Evolutionary conservation across 108 stramenopile genomes (phyloP).

Genomic region (Stephanodiscus triporus): DNA sequence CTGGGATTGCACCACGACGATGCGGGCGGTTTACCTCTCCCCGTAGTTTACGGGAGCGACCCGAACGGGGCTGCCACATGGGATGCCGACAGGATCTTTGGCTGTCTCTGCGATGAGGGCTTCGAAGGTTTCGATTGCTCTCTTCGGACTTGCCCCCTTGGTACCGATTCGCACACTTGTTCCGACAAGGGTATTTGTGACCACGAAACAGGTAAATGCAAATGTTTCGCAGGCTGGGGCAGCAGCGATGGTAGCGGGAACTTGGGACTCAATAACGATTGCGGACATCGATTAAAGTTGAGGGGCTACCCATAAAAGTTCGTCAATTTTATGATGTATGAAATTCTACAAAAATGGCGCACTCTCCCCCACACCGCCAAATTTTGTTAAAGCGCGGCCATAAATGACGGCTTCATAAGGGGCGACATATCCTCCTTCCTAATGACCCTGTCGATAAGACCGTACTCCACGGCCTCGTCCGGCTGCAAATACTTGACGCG

Average conservation of each 20-base stretch:
- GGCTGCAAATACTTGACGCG: slow-evolving; percentile 96
- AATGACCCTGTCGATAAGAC: slow-evolving; percentile 94
- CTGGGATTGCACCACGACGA: slow-evolving; percentile 46
- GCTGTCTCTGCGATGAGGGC: slow-evolving; percentile 74
- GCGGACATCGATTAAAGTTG: slow-evolving; percentile 37
- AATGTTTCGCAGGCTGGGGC: slow-evolving; percentile 53
- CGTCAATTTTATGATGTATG: background rate
- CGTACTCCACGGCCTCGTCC: slow-evolving; percentile 96
- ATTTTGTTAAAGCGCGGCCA: slow-evolving; percentile 64
- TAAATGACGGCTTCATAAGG: slow-evolving; percentile 75
- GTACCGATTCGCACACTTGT: slow-evolving; percentile 64
- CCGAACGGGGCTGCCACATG: slow-evolving; percentile 64
- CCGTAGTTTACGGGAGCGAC: slow-evolving; percentile 55
- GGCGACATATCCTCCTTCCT: slow-evolving; percentile 70
- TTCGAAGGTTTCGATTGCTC: slow-evolving; percentile 73
- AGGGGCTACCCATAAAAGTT: slow-evolving; percentile 31
- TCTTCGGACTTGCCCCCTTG: slow-evolving; percentile 59
- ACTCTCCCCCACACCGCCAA: no score
- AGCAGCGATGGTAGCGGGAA: slow-evolving; percentile 50
- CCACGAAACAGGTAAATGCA: slow-evolving; percentile 47
- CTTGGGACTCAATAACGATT: slow-evolving; percentile 42
- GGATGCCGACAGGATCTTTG: slow-evolving; percentile 79
- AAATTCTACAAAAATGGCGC: background rate
- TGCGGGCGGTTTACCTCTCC: slow-evolving; percentile 30
- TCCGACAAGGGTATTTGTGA: slow-evolving; percentile 58